Evolutionary conservation across 2,329 filamentous ascomycete genomes (phyloP).

Genomic region (Albifimbria verrucaria): DNA sequence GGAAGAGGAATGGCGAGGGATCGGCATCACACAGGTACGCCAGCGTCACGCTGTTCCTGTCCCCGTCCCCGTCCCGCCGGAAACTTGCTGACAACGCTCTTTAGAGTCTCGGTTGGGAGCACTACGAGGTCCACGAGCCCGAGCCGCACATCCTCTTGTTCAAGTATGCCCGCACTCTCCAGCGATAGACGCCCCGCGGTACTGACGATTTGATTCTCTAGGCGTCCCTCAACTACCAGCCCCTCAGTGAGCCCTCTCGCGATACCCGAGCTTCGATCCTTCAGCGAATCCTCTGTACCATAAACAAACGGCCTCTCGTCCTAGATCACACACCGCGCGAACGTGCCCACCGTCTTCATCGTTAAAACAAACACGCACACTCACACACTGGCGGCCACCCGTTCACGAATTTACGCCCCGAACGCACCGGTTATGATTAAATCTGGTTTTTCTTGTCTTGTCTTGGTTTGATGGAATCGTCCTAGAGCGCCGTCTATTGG

Average conservation of each 20-base stretch:
- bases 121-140: constrained; percentile 98
- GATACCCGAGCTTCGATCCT: background rate
- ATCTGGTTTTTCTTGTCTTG: background rate
- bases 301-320: background rate
- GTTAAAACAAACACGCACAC: too few species aligned
- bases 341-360: background rate
- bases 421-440: background rate
- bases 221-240: constrained; percentile 84
- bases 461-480: background rate
- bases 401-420: constrained; percentile 17
- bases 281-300: background rate
- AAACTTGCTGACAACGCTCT: constrained; percentile 15
- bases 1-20: constrained; percentile 97
- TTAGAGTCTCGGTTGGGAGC: constrained; percentile 97
- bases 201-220: constrained; percentile 29
- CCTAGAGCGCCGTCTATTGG: background rate
- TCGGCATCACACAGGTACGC: constrained; percentile 92
- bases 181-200: background rate
- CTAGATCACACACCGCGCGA: background rate
- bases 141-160: constrained; percentile 98
- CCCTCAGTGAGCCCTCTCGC: constrained; percentile 48
- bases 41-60: background rate
- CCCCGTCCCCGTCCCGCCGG: too few species aligned
- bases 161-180: constrained; percentile 70
- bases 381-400: too few species aligned